Evolutionary conservation across 108 stramenopile species (phyloP).

Genomic region (Cyclostephanos tholiformis): DNA sequence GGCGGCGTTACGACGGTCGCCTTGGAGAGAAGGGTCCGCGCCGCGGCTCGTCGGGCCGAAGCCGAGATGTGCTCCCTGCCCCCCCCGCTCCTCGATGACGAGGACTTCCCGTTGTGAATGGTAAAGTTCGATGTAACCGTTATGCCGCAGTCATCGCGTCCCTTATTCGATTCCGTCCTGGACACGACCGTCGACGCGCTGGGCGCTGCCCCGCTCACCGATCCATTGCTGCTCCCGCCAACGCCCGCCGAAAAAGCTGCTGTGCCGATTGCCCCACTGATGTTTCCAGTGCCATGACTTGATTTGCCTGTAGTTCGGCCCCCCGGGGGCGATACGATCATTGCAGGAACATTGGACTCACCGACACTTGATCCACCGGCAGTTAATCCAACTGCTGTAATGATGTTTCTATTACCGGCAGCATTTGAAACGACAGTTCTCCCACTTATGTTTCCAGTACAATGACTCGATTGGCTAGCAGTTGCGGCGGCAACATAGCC

Average conservation of each 20-base stretch:
- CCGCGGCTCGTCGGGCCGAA: conserved; percentile 47
- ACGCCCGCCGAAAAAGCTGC: conserved; percentile 36
- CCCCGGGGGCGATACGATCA: no score
- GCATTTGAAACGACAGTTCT: no score
- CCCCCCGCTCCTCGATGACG: conserved; percentile 15
- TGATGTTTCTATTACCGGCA: no score
- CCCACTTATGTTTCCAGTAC: no score
- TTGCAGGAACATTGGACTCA: no score
- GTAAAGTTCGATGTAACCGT: conserved; percentile 50
- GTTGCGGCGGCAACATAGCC: no score
- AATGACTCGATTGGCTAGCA: no score
- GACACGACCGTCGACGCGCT: conserved; percentile 26
- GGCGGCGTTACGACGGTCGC: conserved; percentile 79
- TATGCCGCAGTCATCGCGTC: conserved; percentile 53
- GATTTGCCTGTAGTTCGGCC: no score
- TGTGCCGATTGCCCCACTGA: conserved; percentile 21
- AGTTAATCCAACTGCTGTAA: no score
- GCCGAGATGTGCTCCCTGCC: conserved; percentile 46
- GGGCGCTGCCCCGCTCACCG: conserved; percentile 20
- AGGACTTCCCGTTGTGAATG: conserved; percentile 14
- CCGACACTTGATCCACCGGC: no score
- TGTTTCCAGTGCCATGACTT: no score
- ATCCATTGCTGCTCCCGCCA: conserved; percentile 34
- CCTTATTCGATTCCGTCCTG: conserved; percentile 34
- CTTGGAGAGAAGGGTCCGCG: conserved; percentile 54